Conservation (phyloP, 345 rosid genomes). For the Eutrema yunnanense region DNA sequence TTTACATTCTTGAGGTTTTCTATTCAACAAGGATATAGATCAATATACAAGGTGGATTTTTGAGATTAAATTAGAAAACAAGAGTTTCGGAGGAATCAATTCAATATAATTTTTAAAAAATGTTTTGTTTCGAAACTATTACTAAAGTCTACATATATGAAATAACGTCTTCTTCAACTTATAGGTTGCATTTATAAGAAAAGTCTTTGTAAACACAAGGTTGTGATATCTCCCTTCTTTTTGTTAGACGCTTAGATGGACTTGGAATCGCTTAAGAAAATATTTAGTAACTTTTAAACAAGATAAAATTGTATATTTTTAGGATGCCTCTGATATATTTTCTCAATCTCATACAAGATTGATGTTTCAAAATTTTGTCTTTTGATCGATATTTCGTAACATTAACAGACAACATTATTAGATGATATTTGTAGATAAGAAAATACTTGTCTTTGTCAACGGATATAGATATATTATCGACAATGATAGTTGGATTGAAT, state of each 20-base stretch:
- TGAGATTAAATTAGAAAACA: too few species aligned
- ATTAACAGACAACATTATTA: not conserved
- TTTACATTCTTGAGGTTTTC: too few species aligned
- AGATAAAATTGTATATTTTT: too few species aligned
- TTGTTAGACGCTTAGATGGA: not conserved
- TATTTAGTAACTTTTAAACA: not conserved
- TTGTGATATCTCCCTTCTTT: too few species aligned
- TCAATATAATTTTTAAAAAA: too few species aligned
- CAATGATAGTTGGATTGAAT: not conserved
- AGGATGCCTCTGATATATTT: not conserved
- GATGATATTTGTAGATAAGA: not conserved
- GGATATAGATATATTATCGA: not conserved
- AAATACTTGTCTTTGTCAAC: not conserved
- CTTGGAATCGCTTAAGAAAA: not conserved
- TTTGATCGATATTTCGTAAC: not conserved
- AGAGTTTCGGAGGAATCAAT: too few species aligned
- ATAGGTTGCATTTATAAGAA: not conserved
- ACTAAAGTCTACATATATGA: too few species aligned
- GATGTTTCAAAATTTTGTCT: not conserved
- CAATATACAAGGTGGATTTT: too few species aligned
- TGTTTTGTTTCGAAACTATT: not conserved
- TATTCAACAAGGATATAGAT: too few species aligned
- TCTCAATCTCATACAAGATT: not conserved
- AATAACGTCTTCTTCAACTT: not conserved
- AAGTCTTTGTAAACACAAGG: too few species aligned